These are phyloP conservation scores for Rhinocladiella mackenziei DNA, from an alignment of 2,329 filamentous ascomycete species.

Conservation along the genomic window DNA sequence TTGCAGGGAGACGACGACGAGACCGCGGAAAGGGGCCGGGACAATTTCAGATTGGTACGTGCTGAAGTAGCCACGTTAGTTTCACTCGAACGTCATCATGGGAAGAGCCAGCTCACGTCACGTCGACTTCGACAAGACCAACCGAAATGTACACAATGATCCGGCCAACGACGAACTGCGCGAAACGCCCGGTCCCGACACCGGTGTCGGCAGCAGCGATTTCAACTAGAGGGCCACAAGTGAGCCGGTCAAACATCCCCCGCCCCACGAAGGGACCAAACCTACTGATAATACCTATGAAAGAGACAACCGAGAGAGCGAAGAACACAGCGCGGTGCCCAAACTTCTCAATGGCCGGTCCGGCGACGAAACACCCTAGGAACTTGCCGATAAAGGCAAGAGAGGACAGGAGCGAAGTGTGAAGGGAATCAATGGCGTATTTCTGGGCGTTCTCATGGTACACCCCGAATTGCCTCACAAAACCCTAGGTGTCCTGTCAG, in stretches of 20 bases:
- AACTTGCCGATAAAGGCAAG: conserved; percentile 3
- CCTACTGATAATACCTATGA: conserved; percentile 1
- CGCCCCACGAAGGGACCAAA: no score
- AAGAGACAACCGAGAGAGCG: neutral
- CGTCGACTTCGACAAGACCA: conserved; percentile 2
- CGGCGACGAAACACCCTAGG: neutral
- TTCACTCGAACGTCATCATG: no score
- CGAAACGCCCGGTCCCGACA: conserved; percentile 21
- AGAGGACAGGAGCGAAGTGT: neutral
- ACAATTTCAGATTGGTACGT: conserved; percentile 6
- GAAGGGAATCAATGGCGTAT: neutral
- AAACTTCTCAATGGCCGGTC: neutral
- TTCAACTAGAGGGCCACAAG: no score
- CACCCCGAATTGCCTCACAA: neutral
- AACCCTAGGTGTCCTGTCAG: neutral
- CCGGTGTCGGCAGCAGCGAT: no score
- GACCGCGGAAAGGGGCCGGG: neutral
- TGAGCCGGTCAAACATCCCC: no score
- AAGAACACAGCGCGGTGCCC: neutral
- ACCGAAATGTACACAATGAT: conserved; percentile 33
- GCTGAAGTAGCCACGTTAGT: no score
- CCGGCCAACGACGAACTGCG: conserved; percentile 46
- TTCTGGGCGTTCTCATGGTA: no score
- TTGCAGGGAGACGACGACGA: neutral
- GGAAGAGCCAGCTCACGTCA: no score